Conservation (phyloP, 2,329 filamentous ascomycete genomes). For the Penicillium hordei region DNA sequence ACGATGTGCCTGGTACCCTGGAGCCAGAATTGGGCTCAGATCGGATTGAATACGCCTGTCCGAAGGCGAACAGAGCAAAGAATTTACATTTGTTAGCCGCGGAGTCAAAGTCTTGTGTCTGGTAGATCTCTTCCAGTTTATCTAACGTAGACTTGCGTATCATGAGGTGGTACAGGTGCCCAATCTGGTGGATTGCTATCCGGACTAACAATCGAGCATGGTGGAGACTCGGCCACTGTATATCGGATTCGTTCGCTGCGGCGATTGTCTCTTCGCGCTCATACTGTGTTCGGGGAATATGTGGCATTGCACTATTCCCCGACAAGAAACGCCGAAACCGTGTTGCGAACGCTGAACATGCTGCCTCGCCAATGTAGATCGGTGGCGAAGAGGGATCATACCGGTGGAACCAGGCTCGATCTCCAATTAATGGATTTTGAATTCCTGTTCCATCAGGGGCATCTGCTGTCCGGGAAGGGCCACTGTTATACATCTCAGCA, state of each 20-base stretch:
- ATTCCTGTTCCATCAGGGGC: conserved; percentile 32
- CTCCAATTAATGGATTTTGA: conserved; percentile 37
- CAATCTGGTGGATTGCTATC: conserved; percentile 40
- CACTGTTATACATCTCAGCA: conserved; percentile 2
- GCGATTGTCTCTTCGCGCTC: conserved; percentile 34
- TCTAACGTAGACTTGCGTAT: conserved; percentile 41
- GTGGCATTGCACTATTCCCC: conserved; percentile 31
- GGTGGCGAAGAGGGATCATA: conserved; percentile 39
- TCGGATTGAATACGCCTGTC: conserved; percentile 47
- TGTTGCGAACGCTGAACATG: conserved; percentile 43
- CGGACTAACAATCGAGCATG: conserved; percentile 40
- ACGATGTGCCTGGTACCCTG: conserved; percentile 46
- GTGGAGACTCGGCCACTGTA: conserved; percentile 38
- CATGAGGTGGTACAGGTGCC: conserved; percentile 38
- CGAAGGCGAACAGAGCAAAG: conserved; percentile 48
- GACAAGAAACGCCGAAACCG: conserved; percentile 40
- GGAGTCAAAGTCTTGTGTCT: conserved; percentile 32
- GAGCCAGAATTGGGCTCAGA: conserved; percentile 34
- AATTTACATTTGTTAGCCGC: conserved; percentile 46
- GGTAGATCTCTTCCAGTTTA: conserved; percentile 42
- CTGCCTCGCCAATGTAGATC: conserved; percentile 42
- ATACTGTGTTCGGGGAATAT: conserved; percentile 38
- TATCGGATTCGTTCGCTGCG: conserved; percentile 29
- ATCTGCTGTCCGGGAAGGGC: conserved; percentile 21
- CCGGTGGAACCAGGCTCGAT: conserved; percentile 39